Percentiles rank a stretch among this genome's conserved stretches.
Conservation (phyloP, 1,284 basidiomycete genomes). For the Paramarasmius palmivorus region DNA sequence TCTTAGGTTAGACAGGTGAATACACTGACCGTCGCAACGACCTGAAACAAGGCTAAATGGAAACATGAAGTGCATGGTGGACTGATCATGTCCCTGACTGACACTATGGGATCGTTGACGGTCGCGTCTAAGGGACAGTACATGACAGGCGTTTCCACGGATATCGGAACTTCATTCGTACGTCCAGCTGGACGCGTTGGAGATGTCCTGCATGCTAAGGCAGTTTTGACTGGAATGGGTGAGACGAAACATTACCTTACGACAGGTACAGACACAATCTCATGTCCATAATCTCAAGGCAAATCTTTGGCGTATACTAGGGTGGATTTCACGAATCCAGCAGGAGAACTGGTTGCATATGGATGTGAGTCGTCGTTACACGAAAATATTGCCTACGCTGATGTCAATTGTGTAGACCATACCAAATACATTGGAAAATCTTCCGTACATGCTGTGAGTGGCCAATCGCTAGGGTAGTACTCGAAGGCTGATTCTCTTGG, state of each 20-base stretch:
- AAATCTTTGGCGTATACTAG: slow-evolving; percentile 82
- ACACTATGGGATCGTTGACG: slow-evolving; percentile 83
- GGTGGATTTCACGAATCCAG: slow-evolving; percentile 72
- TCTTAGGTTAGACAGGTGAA: slow-evolving; percentile 6
- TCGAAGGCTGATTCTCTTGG: slow-evolving; percentile 9
- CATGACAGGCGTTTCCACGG: slow-evolving; percentile 89
- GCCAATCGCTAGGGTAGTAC: slow-evolving; percentile 4
- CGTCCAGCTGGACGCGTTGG: slow-evolving; percentile 68
- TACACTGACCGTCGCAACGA: neutral
- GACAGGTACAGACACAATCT: slow-evolving; percentile 2
- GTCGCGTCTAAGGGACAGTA: slow-evolving; percentile 78
- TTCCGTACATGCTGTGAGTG: slow-evolving; percentile 57
- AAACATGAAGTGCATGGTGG: slow-evolving; percentile 76
- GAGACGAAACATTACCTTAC: slow-evolving; percentile 20
- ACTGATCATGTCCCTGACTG: slow-evolving; percentile 80
- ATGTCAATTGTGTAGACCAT: slow-evolving; percentile 57
- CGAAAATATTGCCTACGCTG: neutral
- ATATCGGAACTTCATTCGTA: slow-evolving; percentile 84
- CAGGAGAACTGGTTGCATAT: slow-evolving; percentile 80
- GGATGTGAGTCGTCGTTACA: slow-evolving; percentile 54
- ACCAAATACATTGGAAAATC: slow-evolving; percentile 89
- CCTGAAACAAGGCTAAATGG: neutral
- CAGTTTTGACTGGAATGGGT: slow-evolving; percentile 66
- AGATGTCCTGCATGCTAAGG: slow-evolving; percentile 63
- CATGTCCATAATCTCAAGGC: slow-evolving; percentile 43